phyloP scores from a whole-genome alignment of 306 rosid species.

The Gleditsia sinensis region DNA sequence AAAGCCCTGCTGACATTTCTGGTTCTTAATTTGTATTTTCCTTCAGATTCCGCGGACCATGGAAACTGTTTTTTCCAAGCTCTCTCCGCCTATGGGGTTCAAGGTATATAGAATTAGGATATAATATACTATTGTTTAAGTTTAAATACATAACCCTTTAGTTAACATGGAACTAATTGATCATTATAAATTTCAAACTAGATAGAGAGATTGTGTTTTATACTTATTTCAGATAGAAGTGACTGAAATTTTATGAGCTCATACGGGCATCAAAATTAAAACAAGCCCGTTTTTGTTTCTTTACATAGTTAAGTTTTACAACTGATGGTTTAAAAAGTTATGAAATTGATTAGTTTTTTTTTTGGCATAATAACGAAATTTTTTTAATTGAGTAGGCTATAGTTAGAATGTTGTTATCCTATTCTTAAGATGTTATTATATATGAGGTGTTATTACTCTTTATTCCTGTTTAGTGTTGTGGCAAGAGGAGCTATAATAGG shows the following conservation, averaged over 20 bases:
- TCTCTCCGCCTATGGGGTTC: constrained; percentile 33
- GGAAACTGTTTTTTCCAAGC: constrained; percentile 47
- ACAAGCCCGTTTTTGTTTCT: neutral
- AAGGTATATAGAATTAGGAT: constrained; percentile 40
- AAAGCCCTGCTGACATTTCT: neutral
- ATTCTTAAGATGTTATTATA: neutral
- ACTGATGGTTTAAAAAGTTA: too few relatives aligned
- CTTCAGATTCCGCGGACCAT: constrained; percentile 18
- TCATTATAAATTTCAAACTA: too few relatives aligned
- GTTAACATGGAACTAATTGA: too few relatives aligned
- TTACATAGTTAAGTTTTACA: neutral
- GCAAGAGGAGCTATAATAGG: constrained; percentile 15
- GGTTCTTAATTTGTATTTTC: neutral
- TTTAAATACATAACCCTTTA: too few relatives aligned
- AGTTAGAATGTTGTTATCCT: neutral
- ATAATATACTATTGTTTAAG: neutral
- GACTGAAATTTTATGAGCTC: too few relatives aligned
- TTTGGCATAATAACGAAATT: neutral
- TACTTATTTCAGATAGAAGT: neutral
- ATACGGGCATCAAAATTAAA: neutral
- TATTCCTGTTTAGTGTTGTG: constrained; percentile 20
- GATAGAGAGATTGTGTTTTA: too few relatives aligned
- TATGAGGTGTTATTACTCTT: neutral
- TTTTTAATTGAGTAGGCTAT: neutral
- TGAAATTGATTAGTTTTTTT: neutral